Base-by-base conservation (phyloP, 208 protist genomes). In the Phytomonas francai region DNA sequence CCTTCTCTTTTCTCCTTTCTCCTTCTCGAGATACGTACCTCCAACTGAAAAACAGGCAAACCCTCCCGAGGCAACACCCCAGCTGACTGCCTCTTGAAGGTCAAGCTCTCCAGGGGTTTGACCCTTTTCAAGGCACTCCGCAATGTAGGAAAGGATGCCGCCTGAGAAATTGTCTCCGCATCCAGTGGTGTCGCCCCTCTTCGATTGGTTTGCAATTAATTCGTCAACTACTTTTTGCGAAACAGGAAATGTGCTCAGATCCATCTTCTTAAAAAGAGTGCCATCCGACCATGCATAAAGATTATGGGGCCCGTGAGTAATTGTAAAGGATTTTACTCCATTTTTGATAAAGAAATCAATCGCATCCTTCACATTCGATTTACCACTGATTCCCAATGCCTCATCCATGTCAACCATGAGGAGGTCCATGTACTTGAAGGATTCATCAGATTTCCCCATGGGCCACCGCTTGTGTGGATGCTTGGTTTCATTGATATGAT, bases 371-470 rank as follows among this genome's bases (percentile, higher is more conserved):
- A 76, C 73, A 28, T 69, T 30, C 49, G 70, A 70, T 3, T 59
- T 29, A 28, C 77, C 69, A 19, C 36, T 33, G 29, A 81, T 78
- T 58, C 59, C 59, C 8, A 75, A 65, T 1, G 70, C 72, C 59
- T 78, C 77, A 3, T 74, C 72, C 57, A 62, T 77, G 66, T 77
- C 72, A 1, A 81, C 67, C 69, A 81, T 74, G 29, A 81, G 65
- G 22, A 77, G 57, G 51, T 77, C 72, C 68, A 81, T 81, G 63
- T 63, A 66, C 56, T 57, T 71, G 63, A 75, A 77, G 31, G 72
- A 81, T 0, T 81, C 77, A n/a, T 81, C 67, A 56, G 59, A 73
- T 27, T 78, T 64, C 7, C 72, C 69, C 72, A 77, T 77, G 0
- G 72, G 67, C 65, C 72, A 76, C 28, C 70, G 73, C 32, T 42